A percentile compares a stretch with the other conserved stretches of the same genome.
phyloP scores from a whole-genome alignment of 2,329 filamentous ascomycete species.

The Penicillium sp. region DNA sequence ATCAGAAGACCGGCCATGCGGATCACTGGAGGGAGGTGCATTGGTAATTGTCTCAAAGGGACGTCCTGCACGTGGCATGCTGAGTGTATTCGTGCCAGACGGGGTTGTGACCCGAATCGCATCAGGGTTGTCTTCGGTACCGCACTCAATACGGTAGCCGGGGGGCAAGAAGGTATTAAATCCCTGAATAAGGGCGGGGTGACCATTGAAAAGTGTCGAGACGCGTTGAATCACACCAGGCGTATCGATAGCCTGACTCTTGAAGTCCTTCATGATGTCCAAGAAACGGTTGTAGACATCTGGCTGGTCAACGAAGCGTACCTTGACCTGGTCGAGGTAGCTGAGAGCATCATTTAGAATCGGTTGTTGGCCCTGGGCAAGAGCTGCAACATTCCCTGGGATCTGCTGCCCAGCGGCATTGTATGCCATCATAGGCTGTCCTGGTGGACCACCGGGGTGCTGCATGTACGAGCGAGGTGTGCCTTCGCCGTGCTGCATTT shows the following conservation, averaged over 20 bases:
- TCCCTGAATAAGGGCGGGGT: slow-evolving; percentile 89
- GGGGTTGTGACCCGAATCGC: slow-evolving; percentile 94
- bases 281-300: slow-evolving; percentile 95
- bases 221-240: slow-evolving; percentile 95
- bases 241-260: slow-evolving; percentile 96
- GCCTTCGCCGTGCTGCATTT: slow-evolving; percentile 52
- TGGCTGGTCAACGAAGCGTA: slow-evolving; percentile 91
- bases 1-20: slow-evolving; percentile 29
- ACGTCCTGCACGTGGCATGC: slow-evolving; percentile 49
- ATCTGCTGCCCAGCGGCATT: slow-evolving; percentile 38
- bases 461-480: slow-evolving; percentile 53
- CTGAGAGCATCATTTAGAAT: slow-evolving; percentile 79
- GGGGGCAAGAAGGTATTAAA: slow-evolving; percentile 97
- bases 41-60: slow-evolving; percentile 30
- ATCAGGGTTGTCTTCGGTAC: slow-evolving; percentile 85
- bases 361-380: slow-evolving; percentile 72
- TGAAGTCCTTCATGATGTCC: slow-evolving; percentile 99
- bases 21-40: slow-evolving; percentile 24
- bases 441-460: slow-evolving; percentile 49
- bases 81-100: slow-evolving; percentile 90
- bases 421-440: slow-evolving; percentile 46
- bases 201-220: slow-evolving; percentile 87
- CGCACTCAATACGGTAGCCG: slow-evolving; percentile 93
- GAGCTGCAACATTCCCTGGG: slow-evolving; percentile 46
- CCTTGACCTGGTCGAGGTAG: slow-evolving; percentile 96